A percentile compares a stretch with the other conserved stretches of the same genome.
phyloP scores from a whole-genome alignment of 768 basidiomycete genomes.

The Fistulinella prunicolor region DNA sequence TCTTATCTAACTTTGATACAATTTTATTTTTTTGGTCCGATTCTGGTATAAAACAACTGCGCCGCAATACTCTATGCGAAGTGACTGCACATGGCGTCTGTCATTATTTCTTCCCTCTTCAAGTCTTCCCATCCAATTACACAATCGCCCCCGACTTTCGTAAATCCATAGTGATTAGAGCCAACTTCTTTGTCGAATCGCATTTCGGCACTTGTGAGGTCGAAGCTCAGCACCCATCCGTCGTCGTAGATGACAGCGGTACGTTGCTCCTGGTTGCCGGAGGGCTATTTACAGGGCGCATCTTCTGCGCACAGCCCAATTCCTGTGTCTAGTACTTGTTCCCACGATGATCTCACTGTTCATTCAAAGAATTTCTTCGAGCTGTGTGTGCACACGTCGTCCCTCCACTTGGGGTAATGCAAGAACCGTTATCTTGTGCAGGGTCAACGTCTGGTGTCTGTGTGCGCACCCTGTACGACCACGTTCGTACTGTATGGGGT shows the following conservation, averaged over 20 bases:
- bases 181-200: not conserved
- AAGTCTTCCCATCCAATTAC: not conserved
- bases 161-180: not conserved
- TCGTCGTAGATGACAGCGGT: too few species aligned
- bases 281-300: too few species aligned
- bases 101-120: not conserved
- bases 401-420: not conserved
- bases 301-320: conserved; percentile 9
- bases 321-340: conserved; percentile 4
- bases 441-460: not conserved
- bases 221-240: too few species aligned
- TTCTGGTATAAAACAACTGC: not conserved
- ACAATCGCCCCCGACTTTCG: not conserved
- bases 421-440: not conserved
- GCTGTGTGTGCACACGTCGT: not conserved
- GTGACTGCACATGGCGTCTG: too few species aligned
- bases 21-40: not conserved
- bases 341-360: not conserved
- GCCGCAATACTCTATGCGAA: too few species aligned
- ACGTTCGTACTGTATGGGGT: not conserved
- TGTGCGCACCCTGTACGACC: not conserved
- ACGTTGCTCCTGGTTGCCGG: too few species aligned
- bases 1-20: not conserved
- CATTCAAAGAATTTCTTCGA: not conserved
- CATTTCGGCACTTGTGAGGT: not conserved